phyloP scores from a whole-genome alignment of 1,139 yeast species.

The Eremothecium cymbalariae region DNA sequence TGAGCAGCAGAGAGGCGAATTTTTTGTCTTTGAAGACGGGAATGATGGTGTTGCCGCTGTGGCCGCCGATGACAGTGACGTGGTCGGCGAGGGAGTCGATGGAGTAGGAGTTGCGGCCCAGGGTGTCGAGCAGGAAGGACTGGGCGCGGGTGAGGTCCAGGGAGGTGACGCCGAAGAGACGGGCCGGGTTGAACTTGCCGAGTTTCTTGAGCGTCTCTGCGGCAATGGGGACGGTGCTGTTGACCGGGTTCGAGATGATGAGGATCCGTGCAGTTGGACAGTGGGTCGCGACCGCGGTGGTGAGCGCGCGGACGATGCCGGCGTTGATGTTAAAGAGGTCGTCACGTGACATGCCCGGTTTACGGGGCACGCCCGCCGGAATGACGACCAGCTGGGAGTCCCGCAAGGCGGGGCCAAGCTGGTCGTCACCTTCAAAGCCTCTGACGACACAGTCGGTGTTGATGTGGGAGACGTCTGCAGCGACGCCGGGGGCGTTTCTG shows the following conservation, averaged over 20 bases:
- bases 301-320: slow-evolving; percentile 53
- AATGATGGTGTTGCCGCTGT: slow-evolving; percentile 69
- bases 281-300: slow-evolving; percentile 47
- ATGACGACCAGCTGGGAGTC: slow-evolving; percentile 55
- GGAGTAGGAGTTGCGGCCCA: slow-evolving; percentile 19
- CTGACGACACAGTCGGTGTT: slow-evolving; percentile 38
- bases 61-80: slow-evolving; percentile 65
- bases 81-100: slow-evolving; percentile 38
- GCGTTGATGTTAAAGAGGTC: slow-evolving; percentile 71
- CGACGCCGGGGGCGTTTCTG: slow-evolving; percentile 62
- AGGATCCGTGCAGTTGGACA: slow-evolving; percentile 58
- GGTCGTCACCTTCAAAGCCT: slow-evolving; percentile 39
- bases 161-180: slow-evolving; percentile 66
- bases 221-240: slow-evolving; percentile 68
- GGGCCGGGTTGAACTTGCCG: slow-evolving; percentile 47
- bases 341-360: slow-evolving; percentile 75
- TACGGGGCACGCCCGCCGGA: slow-evolving; percentile 80
- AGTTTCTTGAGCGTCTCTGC: slow-evolving; percentile 55
- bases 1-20: slow-evolving; percentile 12
- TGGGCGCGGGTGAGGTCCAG: slow-evolving; percentile 64
- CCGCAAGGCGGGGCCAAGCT: slow-evolving; percentile 43
- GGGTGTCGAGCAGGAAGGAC: slow-evolving; percentile 46
- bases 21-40: slow-evolving; percentile 37
- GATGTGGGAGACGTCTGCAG: slow-evolving; percentile 67
- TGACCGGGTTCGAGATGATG: slow-evolving; percentile 68